Percentiles rank a stretch among this genome's conserved stretches.
These are phyloP conservation scores for Candida vaughaniae DNA, from an alignment of 805 yeast species.

Conservation along the genomic window DNA sequence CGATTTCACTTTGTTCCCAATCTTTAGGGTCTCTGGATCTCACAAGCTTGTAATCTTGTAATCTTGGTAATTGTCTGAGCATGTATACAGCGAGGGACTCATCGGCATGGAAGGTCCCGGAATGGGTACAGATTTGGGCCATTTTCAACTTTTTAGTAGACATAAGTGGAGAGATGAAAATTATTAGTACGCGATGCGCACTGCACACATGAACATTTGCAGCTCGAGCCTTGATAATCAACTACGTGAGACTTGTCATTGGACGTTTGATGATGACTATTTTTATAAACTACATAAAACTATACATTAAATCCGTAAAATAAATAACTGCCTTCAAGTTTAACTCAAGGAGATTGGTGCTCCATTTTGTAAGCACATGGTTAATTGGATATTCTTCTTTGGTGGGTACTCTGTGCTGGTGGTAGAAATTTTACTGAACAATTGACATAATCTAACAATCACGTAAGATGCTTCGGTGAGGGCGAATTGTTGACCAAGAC, in stretches of 20 bases:
- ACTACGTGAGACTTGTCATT: too few relatives aligned
- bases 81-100: slow-evolving; percentile 92
- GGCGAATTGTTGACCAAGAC: slow-evolving; percentile 58
- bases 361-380: slow-evolving; percentile 20
- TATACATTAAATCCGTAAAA: too few relatives aligned
- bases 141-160: slow-evolving; percentile 16
- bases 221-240: too few relatives aligned
- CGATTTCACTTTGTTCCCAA: slow-evolving; percentile 87
- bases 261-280: too few relatives aligned
- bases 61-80: slow-evolving; percentile 71
- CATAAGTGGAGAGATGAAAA: too few relatives aligned
- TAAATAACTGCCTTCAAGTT: too few relatives aligned
- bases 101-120: slow-evolving; percentile 96
- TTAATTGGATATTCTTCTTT: slow-evolving; percentile 26
- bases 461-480: slow-evolving; percentile 51
- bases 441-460: slow-evolving; percentile 33
- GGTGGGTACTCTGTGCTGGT: slow-evolving; percentile 31
- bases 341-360: slow-evolving; percentile 9
- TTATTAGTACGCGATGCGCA: too few relatives aligned
- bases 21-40: slow-evolving; percentile 82
- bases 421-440: slow-evolving; percentile 18
- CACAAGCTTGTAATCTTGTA: slow-evolving; percentile 60
- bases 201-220: too few relatives aligned
- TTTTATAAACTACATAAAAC: too few relatives aligned
- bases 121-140: slow-evolving; percentile 80